Evolutionary conservation across 2,329 filamentous ascomycete species (phyloP).

Genomic region (Talaromyces sp.): DNA sequence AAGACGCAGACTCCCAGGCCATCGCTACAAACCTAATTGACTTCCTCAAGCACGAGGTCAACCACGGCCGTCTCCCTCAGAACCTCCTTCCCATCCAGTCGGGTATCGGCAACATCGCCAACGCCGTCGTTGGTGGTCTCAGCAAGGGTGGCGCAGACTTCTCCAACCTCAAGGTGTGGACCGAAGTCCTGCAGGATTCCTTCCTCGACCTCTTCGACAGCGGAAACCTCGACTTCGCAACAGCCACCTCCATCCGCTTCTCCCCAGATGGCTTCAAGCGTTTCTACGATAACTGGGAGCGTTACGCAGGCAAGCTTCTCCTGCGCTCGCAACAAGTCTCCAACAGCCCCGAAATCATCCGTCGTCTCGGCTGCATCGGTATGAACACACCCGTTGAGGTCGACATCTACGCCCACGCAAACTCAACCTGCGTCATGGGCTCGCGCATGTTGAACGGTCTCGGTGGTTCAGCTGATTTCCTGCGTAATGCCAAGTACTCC

Average conservation of each 20-base stretch:
- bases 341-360: constrained; percentile 89
- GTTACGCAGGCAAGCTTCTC: constrained; percentile 78
- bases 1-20: constrained; percentile 70
- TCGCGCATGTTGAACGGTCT: constrained; percentile 85
- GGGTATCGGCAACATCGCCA: constrained; percentile 91
- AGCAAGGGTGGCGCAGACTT: constrained; percentile 74
- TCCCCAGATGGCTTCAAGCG: constrained; percentile 87
- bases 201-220: constrained; percentile 92
- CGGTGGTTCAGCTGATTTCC: constrained; percentile 79
- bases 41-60: constrained; percentile 82
- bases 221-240: constrained; percentile 84
- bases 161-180: constrained; percentile 88
- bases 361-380: constrained; percentile 81
- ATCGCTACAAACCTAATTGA: constrained; percentile 84
- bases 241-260: constrained; percentile 86
- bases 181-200: constrained; percentile 87
- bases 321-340: constrained; percentile 86
- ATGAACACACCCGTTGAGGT: constrained; percentile 97
- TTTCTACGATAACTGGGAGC: constrained; percentile 84
- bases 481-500: constrained; percentile 76
- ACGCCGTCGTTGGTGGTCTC: constrained; percentile 84
- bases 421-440: constrained; percentile 87
- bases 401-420: constrained; percentile 92
- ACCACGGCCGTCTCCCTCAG: constrained; percentile 72
- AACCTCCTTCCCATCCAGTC: constrained; percentile 82